Evolutionary conservation across 192 early-diverging fungal species (phyloP).

Genomic region (Paraglomus occultum): DNA sequence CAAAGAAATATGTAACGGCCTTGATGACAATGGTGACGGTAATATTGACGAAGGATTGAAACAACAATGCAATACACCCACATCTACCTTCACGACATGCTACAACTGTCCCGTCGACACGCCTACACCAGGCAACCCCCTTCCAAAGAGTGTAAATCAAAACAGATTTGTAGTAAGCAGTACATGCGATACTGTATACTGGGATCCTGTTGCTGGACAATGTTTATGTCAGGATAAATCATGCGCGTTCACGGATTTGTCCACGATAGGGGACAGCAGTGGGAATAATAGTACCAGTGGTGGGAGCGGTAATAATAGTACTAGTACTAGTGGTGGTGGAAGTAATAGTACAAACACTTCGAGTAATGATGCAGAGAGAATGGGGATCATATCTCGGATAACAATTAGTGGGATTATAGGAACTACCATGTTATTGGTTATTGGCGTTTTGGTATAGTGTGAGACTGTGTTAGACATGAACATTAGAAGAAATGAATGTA

Average conservation of each 20-base stretch:
- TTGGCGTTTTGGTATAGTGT: too few relatives aligned
- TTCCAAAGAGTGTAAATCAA: slow-evolving; percentile 39
- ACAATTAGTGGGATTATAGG: too few relatives aligned
- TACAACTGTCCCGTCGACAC: slow-evolving; percentile 49
- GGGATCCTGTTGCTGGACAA: slow-evolving; percentile 63
- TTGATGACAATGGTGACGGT: slow-evolving; percentile 46
- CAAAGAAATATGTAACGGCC: slow-evolving; percentile 72
- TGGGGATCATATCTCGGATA: too few relatives aligned
- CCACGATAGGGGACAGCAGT: too few relatives aligned
- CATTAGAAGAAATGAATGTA: too few relatives aligned
- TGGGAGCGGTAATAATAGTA: too few relatives aligned
- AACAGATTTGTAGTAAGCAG: slow-evolving; percentile 49
- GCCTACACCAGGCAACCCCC: slow-evolving; percentile 43
- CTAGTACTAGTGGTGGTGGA: too few relatives aligned
- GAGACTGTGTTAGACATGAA: too few relatives aligned
- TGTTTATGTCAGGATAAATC: slow-evolving; percentile 56
- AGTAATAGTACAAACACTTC: too few relatives aligned
- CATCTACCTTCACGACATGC: slow-evolving; percentile 49
- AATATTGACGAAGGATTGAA: slow-evolving; percentile 36
- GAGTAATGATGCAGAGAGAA: too few relatives aligned
- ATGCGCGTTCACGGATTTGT: slow-evolving; percentile 56
- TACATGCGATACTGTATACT: slow-evolving; percentile 66
- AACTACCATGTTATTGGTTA: too few relatives aligned
- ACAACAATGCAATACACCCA: slow-evolving; percentile 48
- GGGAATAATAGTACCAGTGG: too few relatives aligned